Conservation (phyloP, 345 rosid species). For the Linum lewisii region DNA sequence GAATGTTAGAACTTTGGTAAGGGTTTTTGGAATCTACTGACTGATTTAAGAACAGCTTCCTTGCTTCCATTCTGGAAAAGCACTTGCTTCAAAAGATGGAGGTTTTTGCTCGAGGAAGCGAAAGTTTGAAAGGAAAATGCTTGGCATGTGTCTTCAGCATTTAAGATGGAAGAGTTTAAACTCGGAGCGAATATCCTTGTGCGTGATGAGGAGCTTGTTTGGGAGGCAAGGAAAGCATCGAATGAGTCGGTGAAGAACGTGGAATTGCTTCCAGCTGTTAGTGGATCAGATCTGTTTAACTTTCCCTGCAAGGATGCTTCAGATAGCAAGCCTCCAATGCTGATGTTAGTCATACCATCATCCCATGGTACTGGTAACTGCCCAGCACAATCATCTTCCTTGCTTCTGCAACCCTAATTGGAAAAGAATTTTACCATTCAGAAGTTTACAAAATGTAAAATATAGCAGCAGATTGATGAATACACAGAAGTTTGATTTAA, state of each 20-base stretch:
- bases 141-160: constrained; percentile 92
- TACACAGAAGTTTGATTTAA: constrained; percentile 2
- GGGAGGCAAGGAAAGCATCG: constrained; percentile 52
- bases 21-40: background rate
- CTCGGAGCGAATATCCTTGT: constrained; percentile 25
- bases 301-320: constrained; percentile 66
- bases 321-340: constrained; percentile 76
- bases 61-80: constrained; percentile 17
- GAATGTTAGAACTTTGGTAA: no score
- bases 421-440: constrained; percentile 16
- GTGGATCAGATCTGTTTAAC: constrained; percentile 17
- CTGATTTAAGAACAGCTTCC: constrained; percentile 19
- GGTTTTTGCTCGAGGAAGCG: constrained; percentile 28
- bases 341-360: constrained; percentile 52
- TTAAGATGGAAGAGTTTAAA: constrained; percentile 55
- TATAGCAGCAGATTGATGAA: background rate
- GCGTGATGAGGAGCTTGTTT: constrained; percentile 30
- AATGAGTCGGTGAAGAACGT: constrained; percentile 58
- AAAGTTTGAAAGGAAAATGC: constrained; percentile 53
- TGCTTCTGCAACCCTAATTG: constrained; percentile 38
- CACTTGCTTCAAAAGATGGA: constrained; percentile 21
- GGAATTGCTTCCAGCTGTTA: constrained; percentile 31
- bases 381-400: constrained; percentile 18
- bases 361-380: constrained; percentile 47
- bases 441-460: constrained; percentile 7